These are phyloP conservation scores for Curvularia hawaiiensis DNA, from an alignment of 2,329 filamentous ascomycete species.

Conservation along the genomic window DNA sequence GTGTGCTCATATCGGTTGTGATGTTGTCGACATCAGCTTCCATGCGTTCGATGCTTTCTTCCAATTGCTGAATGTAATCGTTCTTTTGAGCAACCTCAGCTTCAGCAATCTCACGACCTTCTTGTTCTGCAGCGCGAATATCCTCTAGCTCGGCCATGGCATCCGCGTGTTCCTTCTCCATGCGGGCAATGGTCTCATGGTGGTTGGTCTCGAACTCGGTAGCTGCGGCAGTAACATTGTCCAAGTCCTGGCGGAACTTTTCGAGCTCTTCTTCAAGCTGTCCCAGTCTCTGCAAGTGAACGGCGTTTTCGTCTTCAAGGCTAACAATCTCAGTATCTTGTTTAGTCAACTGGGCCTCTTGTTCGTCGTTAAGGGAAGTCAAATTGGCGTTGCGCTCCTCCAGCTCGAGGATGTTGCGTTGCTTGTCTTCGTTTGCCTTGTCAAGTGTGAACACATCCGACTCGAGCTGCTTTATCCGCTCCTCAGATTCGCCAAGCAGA, in stretches of 20 bases:
- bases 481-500: constrained; percentile 37
- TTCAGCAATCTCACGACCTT: constrained; percentile 47
- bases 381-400: constrained; percentile 38
- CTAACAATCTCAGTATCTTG: constrained; percentile 37
- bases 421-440: constrained; percentile 45
- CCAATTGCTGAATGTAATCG: constrained; percentile 47
- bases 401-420: constrained; percentile 46
- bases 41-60: constrained; percentile 45
- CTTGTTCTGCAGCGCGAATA: constrained; percentile 45
- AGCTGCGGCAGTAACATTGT: constrained; percentile 45
- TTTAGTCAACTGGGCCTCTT: constrained; percentile 42
- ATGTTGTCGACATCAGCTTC: constrained; percentile 45
- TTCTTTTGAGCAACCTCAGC: constrained; percentile 47
- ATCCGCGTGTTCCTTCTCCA: constrained; percentile 48
- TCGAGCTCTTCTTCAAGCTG: constrained; percentile 48
- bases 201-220: constrained; percentile 49
- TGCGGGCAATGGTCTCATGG: constrained; percentile 39
- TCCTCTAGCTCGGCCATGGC: constrained; percentile 45
- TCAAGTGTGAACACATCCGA: constrained; percentile 45
- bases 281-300: constrained; percentile 23
- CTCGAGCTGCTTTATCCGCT: constrained; percentile 46
- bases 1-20: constrained; percentile 37
- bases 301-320: constrained; percentile 32
- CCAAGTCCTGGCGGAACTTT: constrained; percentile 48
- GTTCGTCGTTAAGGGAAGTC: constrained; percentile 37